Evolutionary conservation across 108 stramenopile genomes (phyloP).

Genomic region (Nannochloropsis salina): DNA sequence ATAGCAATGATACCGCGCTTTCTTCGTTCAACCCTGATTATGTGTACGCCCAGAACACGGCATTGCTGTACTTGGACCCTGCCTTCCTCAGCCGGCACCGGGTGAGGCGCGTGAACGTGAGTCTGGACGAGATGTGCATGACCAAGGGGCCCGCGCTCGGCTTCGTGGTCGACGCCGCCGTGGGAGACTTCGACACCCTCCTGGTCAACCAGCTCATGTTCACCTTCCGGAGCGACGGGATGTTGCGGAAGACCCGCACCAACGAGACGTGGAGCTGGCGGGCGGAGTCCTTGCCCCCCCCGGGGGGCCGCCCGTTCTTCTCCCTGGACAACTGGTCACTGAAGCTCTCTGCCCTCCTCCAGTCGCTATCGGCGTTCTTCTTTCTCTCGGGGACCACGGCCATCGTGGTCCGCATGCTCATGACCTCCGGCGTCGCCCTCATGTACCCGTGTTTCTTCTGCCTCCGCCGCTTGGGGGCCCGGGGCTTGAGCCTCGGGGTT

Average conservation of each 20-base stretch:
- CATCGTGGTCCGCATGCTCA: not conserved
- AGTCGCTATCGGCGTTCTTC: not conserved
- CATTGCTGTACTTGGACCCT: not conserved
- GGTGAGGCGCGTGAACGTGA: not conserved
- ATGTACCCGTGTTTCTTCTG: not conserved
- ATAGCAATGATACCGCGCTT: not conserved
- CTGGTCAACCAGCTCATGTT: not conserved
- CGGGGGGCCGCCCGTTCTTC: not conserved
- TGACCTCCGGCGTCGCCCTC: not conserved
- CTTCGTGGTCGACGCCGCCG: not conserved
- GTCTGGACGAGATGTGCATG: not conserved
- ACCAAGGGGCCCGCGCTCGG: not conserved
- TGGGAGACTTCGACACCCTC: not conserved
- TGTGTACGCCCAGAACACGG: not conserved
- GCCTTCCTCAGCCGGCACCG: not conserved
- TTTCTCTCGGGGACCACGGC: not conserved
- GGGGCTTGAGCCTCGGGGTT: not conserved
- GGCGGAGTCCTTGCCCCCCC: not conserved
- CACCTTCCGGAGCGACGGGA: not conserved
- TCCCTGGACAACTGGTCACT: not conserved
- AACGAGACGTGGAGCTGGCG: slow-evolving; percentile 4
- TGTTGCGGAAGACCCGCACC: not conserved
- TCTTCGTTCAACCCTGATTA: not conserved
- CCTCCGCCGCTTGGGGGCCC: not conserved
- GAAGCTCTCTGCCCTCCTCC: not conserved